Conservation (phyloP, 2,329 filamentous ascomycete species). For the Nectriaceae sp. region DNA sequence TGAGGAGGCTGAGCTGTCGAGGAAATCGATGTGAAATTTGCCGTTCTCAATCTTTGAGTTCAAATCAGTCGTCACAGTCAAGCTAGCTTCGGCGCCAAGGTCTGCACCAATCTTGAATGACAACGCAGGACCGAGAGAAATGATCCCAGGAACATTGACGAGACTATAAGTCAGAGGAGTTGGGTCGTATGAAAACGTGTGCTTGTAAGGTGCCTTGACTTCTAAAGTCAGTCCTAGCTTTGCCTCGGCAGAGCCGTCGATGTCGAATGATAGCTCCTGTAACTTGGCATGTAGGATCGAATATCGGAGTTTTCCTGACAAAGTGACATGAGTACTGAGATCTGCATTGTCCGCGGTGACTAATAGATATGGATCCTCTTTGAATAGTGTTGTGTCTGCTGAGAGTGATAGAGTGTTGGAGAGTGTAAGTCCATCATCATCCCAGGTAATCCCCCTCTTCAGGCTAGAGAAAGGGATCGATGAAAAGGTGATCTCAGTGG, state of each 20-base stretch:
- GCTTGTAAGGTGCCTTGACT: slow-evolving; percentile 33
- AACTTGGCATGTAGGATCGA: slow-evolving; percentile 34
- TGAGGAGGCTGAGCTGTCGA: slow-evolving; percentile 29
- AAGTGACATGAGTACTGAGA: slow-evolving; percentile 36
- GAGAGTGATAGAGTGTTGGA: slow-evolving; percentile 9
- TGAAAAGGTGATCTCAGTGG: slow-evolving; percentile 16
- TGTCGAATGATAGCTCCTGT: slow-evolving; percentile 41
- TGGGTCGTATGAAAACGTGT: slow-evolving; percentile 37
- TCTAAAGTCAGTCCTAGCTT: slow-evolving; percentile 36
- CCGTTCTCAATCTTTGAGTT: slow-evolving; percentile 35
- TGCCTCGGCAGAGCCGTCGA: slow-evolving; percentile 38
- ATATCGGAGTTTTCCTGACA: slow-evolving; percentile 43
- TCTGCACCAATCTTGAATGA: slow-evolving; percentile 40
- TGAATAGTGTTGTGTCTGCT: slow-evolving; percentile 10
- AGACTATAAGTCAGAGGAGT: slow-evolving; percentile 38
- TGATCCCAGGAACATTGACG: slow-evolving; percentile 42
- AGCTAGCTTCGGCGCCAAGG: slow-evolving; percentile 34
- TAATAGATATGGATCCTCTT: slow-evolving; percentile 7
- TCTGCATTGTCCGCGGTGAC: slow-evolving; percentile 5
- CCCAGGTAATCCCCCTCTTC: slow-evolving; percentile 10
- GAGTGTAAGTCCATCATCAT: slow-evolving; percentile 8
- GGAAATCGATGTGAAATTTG: slow-evolving; percentile 41
- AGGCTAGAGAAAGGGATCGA: slow-evolving; percentile 11
- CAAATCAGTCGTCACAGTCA: slow-evolving; percentile 33
- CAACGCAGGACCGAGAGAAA: slow-evolving; percentile 40